Base-by-base conservation (phyloP, 148 eudicot genomes). In the Persicaria maculosa region DNA sequence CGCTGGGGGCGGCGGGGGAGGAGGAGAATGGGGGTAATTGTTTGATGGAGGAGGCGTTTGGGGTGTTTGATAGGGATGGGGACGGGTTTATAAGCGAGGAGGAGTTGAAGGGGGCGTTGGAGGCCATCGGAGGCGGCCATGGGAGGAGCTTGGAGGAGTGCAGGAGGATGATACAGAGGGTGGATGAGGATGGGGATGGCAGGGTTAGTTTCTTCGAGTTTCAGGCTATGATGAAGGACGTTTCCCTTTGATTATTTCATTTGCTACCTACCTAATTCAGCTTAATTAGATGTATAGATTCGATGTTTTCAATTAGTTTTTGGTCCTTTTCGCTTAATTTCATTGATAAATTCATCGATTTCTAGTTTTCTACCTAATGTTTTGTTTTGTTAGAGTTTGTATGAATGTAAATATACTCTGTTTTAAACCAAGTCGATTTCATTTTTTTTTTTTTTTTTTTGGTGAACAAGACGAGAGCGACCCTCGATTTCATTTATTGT, bases 31-130 rank as follows among this genome's bases (percentile, higher is more conserved):
- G 40, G 40, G 40, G 25, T 22, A 22, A 31, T 31, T 31, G 40
- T 31, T 82, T 88, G 80, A 76, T 93, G 15, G 75, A 83, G 12
- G 48, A 68, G 46, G 71, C 71, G 1, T 68, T 68, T 15, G 71
- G 20, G 16, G 71, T 68, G 71, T 68, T 68, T 6, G 71, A 68
- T 17, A 68, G 5, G 47, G 48, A 68, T 9, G 48, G 71, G 15
- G 71, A 68, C 5, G 71, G 71, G 47, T 68, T 68, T n/a, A 68
- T 68, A 40, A 43, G 47, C 5, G 71, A 40, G 8, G 71, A 68
- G 71, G 71, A 45, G 47, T 68, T 45, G 71, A 40, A 45, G 14
- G 71, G 46, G 19, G 71, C 40, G 0, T 45, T 68, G 47, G 48
- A 68, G 0, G 36, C 71, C 0, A 12, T 68, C 8, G 71, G 71